Evolutionary conservation across 176 grass and related monocot genomes (phyloP).

Genomic region (Rhynchospora pubera): DNA sequence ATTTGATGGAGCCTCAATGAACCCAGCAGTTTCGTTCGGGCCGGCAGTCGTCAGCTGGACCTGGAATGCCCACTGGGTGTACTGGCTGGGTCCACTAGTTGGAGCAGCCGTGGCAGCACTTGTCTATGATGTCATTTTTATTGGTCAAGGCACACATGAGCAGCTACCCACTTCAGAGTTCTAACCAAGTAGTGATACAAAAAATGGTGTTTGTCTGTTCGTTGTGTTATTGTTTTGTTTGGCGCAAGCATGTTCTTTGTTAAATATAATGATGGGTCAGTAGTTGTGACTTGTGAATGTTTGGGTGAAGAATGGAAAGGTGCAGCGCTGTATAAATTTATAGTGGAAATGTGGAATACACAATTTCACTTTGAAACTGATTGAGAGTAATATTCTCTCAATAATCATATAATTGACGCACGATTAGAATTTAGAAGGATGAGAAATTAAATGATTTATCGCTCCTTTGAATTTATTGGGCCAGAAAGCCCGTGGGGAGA

Average conservation of each 20-base stretch:
- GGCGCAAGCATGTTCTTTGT: not conserved
- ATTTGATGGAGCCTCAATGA: constrained; percentile 78
- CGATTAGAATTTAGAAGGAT: not conserved
- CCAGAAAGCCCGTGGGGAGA: too few relatives aligned
- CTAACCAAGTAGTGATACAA: constrained; percentile 12
- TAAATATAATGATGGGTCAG: not conserved
- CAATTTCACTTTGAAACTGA: not conserved
- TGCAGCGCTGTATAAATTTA: not conserved
- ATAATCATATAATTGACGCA: not conserved
- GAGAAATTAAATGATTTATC: too few relatives aligned
- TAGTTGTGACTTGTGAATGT: constrained; percentile 9
- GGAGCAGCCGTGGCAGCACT: constrained; percentile 66
- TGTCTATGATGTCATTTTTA: constrained; percentile 61
- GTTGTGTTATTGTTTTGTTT: not conserved
- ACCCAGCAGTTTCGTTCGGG: constrained; percentile 72
- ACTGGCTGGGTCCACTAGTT: constrained; percentile 65
- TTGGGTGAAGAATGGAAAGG: not conserved
- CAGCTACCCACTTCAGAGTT: constrained; percentile 49
- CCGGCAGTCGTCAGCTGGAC: constrained; percentile 58
- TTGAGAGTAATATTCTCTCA: not conserved
- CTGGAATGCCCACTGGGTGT: constrained; percentile 68
- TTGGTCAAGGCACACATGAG: constrained; percentile 47
- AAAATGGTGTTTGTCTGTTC: not conserved
- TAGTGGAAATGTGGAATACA: not conserved
- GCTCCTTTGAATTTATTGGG: too few relatives aligned